Conservation (phyloP, 1,284 basidiomycete species). For the Tylopilus sp. region DNA sequence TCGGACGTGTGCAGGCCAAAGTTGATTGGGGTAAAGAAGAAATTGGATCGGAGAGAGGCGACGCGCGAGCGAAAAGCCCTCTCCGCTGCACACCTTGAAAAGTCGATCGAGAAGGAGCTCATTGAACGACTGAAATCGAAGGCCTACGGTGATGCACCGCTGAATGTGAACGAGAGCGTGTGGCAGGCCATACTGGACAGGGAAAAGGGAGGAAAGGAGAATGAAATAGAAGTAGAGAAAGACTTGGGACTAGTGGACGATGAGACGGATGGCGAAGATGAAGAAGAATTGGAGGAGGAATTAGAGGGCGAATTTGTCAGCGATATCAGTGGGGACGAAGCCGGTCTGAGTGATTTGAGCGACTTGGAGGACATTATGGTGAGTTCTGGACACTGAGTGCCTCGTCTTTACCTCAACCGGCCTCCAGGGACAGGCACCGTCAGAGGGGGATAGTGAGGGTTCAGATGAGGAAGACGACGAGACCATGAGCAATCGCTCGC, state of each 20-base stretch:
- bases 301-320: slow-evolving; percentile 89
- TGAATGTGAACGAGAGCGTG: slow-evolving; percentile 98
- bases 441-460: slow-evolving; percentile 42
- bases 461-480: slow-evolving; percentile 54
- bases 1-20: slow-evolving; percentile 76
- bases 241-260: slow-evolving; percentile 60
- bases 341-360: slow-evolving; percentile 75
- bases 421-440: slow-evolving; percentile 21
- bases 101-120: slow-evolving; percentile 96
- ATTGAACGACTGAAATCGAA: slow-evolving; percentile 96
- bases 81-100: slow-evolving; percentile 93
- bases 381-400: slow-evolving; percentile 32
- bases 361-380: slow-evolving; percentile 80
- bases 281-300: slow-evolving; percentile 62
- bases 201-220: slow-evolving; percentile 67
- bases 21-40: slow-evolving; percentile 96
- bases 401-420: slow-evolving; percentile 12
- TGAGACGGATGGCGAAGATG: slow-evolving; percentile 64
- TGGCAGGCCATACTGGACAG: slow-evolving; percentile 93
- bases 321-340: slow-evolving; percentile 78
- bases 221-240: slow-evolving; percentile 60
- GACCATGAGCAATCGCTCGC: slow-evolving; percentile 39
- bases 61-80: slow-evolving; percentile 96
- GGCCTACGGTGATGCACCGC: slow-evolving; percentile 96
- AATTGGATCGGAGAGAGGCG: slow-evolving; percentile 94